These are phyloP conservation scores for Drechmeria coniospora DNA, from an alignment of 2,329 filamentous ascomycete species.

Conservation along the genomic window DNA sequence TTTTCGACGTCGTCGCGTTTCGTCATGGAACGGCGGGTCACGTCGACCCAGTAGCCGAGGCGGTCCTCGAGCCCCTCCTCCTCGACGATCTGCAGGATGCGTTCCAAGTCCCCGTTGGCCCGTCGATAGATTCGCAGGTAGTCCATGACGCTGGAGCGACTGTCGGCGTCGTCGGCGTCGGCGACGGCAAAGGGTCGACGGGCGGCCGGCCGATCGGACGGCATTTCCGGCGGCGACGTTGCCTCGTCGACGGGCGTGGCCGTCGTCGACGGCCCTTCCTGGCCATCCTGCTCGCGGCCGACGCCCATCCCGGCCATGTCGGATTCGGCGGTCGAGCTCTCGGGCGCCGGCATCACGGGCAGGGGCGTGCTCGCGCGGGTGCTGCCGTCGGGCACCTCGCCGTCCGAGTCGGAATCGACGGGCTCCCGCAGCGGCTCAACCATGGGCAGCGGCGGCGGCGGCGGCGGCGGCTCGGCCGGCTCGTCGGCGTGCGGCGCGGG, in stretches of 20 bases:
- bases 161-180: conserved; percentile 1
- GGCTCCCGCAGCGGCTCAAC: conserved; percentile 7
- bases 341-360: too few species aligned
- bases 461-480: too few species aligned
- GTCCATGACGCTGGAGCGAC: conserved; percentile 14
- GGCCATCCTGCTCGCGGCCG: too few species aligned
- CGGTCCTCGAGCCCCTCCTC: conserved; percentile 43
- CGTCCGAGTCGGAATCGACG: conserved; percentile 16
- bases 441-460: too few species aligned
- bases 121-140: conserved; percentile 40
- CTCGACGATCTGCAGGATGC: conserved; percentile 44
- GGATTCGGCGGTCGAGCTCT: too few species aligned
- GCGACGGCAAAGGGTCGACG: neutral
- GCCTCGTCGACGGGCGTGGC: neutral
- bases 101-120: conserved; percentile 42
- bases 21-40: conserved; percentile 24
- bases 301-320: too few species aligned
- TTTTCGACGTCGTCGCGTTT: conserved; percentile 7
- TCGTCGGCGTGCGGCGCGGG: conserved; percentile 8
- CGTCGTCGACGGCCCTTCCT: too few species aligned
- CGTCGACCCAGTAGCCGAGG: conserved; percentile 42
- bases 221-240: neutral
- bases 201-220: neutral
- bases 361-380: conserved; percentile 4
- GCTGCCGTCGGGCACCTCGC: conserved; percentile 16